A percentile compares a stretch with the other conserved stretches of the same genome.
phyloP scores from a whole-genome alignment of 257 asterid species.

The Mentha longifolia region DNA sequence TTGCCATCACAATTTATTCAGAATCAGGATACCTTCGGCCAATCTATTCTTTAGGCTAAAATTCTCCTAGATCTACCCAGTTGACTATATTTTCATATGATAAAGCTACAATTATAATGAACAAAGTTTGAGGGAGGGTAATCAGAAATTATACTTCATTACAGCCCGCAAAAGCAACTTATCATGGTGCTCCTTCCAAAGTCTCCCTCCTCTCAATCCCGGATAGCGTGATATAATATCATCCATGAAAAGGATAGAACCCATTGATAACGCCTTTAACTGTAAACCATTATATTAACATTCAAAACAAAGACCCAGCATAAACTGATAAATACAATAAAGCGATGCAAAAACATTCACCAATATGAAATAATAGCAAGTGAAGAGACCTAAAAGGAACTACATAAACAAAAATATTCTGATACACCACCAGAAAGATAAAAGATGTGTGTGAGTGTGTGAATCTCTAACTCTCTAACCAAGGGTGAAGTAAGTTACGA shows the following conservation, averaged over 20 bases:
- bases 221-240: slow-evolving; percentile 75
- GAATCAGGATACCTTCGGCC: background rate
- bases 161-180: slow-evolving; percentile 78
- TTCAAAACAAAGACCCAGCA: slow-evolving; percentile 32
- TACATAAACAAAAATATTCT: slow-evolving; percentile 13
- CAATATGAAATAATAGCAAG: slow-evolving; percentile 1
- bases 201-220: slow-evolving; percentile 78
- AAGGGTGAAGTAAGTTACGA: slow-evolving; percentile 8
- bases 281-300: slow-evolving; percentile 44
- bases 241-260: slow-evolving; percentile 65
- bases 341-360: slow-evolving; percentile 16
- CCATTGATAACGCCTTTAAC: slow-evolving; percentile 59
- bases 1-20: slow-evolving; percentile 20
- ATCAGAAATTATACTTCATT: slow-evolving; percentile 56
- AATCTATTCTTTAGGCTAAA: slow-evolving; percentile 12
- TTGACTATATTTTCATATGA: slow-evolving; percentile 19
- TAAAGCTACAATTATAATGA: slow-evolving; percentile 23
- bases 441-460: background rate
- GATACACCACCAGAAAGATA: slow-evolving; percentile 16
- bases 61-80: slow-evolving; percentile 8
- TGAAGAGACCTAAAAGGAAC: slow-evolving; percentile 20
- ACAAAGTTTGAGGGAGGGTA: slow-evolving; percentile 23
- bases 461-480: background rate
- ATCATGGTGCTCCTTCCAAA: slow-evolving; percentile 91
- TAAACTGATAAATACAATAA: slow-evolving; percentile 9